Evolutionary conservation across 2,329 filamentous ascomycete genomes (phyloP).

Genomic region (Colletotrichum tropicale): DNA sequence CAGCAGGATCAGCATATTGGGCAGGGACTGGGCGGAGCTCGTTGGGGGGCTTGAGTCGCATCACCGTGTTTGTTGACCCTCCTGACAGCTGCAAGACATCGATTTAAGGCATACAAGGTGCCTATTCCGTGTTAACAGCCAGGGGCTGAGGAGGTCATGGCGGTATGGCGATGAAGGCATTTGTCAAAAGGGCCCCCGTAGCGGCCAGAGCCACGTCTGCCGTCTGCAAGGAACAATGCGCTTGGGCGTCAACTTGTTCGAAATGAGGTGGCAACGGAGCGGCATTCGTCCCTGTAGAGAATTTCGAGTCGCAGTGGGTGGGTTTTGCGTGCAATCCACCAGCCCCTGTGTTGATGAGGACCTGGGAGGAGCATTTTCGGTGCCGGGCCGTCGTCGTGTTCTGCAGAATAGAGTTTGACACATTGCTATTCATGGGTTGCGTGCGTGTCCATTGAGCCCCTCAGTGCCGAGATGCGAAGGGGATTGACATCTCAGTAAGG

Average conservation of each 20-base stretch:
- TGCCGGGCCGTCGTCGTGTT: background rate
- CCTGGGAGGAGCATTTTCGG: background rate
- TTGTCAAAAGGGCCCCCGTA: background rate
- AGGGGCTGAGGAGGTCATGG: background rate
- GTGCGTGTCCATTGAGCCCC: background rate
- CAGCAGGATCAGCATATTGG: conserved; percentile 5
- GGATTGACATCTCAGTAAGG: background rate
- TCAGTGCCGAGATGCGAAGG: background rate
- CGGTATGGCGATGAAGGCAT: background rate
- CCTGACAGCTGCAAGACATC: conserved; percentile 19
- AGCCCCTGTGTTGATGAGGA: background rate
- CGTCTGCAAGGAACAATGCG: background rate
- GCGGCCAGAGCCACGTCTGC: background rate
- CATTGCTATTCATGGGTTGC: background rate
- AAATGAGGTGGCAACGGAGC: background rate
- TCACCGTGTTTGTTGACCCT: background rate
- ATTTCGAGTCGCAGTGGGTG: background rate
- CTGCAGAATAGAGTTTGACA: background rate
- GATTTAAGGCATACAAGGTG: background rate
- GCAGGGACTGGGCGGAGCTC: conserved; percentile 2
- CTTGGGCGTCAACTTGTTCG: background rate
- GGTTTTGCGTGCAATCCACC: background rate
- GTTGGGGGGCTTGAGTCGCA: background rate
- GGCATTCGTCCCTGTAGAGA: background rate
- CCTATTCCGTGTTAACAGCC: background rate